Evolutionary conservation across 768 basidiomycete genomes (phyloP), one percentile per base, ranked within the genome.

Genomic region (Cytidiella melzeri): DNA sequence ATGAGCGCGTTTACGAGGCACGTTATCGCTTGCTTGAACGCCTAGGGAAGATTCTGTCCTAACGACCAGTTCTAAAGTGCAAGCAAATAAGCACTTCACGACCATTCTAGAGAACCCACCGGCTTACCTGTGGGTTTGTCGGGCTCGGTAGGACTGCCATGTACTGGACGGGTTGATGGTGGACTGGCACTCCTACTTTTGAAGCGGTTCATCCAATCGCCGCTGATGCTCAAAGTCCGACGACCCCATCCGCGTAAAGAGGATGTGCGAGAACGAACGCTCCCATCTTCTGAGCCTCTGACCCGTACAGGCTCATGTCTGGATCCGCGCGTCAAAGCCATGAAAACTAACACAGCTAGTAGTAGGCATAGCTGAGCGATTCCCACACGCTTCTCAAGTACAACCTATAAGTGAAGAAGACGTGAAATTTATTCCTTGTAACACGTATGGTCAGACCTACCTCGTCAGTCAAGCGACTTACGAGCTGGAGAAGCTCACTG

Each of bases 361-460:
- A 95, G 73, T 5, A 94, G 74, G 61, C 86, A 83, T 0, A 97
- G 75, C 59, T 98, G 94, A 0, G 87, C 87, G 19, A 96, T 81
- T 2, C 92, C 85, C 0, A 96, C 77, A 2, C 92, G 83, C 58
- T 95, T 93, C 66, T 96, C 94, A 43, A 93, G 75, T 0, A 84
- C 69, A 26, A 96, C 81, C 89, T 95, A 48, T 4, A 30, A 19
- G 19, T 23, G 9, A 23, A 41, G 19, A 41, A 7, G 9, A 7
- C 9, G 7, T 19, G 10, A 41, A 7, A 23, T 41, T 7, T 15
- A 34, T 34, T 7, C 7, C 7, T 7, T 7, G 7, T 34, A 7
- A 34, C 7, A 34, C 30, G 18, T 19, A 46, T 24, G 4, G 26
- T 23, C 15, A 51, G 36, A 51, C 64, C 20, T 37, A 93, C 92